Percentiles rank a stretch among this genome's conserved stretches.
These are phyloP conservation scores for Xenosphaeropsis pyriputrescens DNA, from an alignment of 2,329 filamentous ascomycete species.

Conservation along the genomic window DNA sequence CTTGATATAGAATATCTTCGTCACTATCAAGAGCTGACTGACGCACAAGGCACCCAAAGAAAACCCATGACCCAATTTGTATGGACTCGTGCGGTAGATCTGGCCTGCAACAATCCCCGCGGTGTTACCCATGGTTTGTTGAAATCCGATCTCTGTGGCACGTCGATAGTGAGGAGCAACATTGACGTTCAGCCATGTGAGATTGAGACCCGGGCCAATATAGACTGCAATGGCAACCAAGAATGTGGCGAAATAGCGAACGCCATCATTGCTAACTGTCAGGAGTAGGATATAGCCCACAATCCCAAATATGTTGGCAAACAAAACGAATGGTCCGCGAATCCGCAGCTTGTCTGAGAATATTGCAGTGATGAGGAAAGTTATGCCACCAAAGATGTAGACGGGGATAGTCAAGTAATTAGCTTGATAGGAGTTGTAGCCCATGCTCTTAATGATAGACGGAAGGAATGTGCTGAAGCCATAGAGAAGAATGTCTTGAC, in stretches of 20 bases:
- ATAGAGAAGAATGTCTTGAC: constrained; percentile 50
- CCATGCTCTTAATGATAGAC: constrained; percentile 50
- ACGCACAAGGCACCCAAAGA: constrained; percentile 1
- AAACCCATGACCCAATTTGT: constrained; percentile 4
- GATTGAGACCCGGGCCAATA: constrained; percentile 16
- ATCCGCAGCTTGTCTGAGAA: constrained; percentile 39
- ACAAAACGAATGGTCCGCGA: constrained; percentile 15
- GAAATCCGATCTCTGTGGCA: constrained; percentile 40
- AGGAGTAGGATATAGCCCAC: constrained; percentile 43
- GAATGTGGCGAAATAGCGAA: constrained; percentile 47
- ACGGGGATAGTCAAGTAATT: constrained; percentile 57
- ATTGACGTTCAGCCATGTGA: constrained; percentile 31
- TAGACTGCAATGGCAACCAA: constrained; percentile 46
- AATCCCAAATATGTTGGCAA: constrained; percentile 27
- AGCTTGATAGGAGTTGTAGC: constrained; percentile 39
- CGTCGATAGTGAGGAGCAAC: constrained; percentile 46
- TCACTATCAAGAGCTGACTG: constrained; percentile 18
- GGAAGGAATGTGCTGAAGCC: constrained; percentile 54
- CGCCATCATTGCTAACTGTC: constrained; percentile 30
- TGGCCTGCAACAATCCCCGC: constrained; percentile 18
- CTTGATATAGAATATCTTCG: constrained; percentile 26
- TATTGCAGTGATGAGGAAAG: constrained; percentile 40
- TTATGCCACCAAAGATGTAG: constrained; percentile 46
- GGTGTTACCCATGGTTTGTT: constrained; percentile 23
- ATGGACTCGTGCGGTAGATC: constrained; percentile 7